Conservation (phyloP, 208 protist species). For the Acanthamoeba healyi region DNA sequence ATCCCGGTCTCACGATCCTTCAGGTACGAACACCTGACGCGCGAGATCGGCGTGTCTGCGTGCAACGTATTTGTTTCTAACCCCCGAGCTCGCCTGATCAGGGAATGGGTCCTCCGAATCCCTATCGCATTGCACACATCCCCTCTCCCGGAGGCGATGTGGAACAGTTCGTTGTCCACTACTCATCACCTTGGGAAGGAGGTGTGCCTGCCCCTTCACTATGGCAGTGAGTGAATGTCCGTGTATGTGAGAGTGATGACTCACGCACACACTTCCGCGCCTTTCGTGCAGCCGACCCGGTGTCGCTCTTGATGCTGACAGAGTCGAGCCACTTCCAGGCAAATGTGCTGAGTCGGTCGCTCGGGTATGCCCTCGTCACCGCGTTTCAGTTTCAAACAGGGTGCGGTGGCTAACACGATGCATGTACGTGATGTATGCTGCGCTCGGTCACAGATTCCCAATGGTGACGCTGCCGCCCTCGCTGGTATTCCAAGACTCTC, state of each 20-base stretch:
- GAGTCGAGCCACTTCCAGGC: conserved; percentile 33
- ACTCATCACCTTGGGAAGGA: conserved; percentile 58
- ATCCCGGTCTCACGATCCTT: neutral
- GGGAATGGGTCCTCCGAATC: conserved; percentile 47
- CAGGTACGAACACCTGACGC: neutral
- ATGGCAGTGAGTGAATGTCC: too few species aligned
- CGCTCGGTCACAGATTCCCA: neutral
- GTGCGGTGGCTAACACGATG: too few species aligned
- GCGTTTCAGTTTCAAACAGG: neutral
- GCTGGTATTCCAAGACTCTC: conserved; percentile 59
- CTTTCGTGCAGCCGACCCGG: neutral
- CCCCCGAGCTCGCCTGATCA: neutral
- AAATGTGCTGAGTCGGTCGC: conserved; percentile 35
- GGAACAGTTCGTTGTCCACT: neutral
- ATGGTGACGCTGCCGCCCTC: conserved; percentile 58
- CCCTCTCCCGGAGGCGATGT: conserved; percentile 32
- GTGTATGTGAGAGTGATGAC: neutral
- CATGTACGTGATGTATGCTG: too few species aligned
- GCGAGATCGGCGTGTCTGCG: too few species aligned
- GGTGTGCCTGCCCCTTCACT: neutral
- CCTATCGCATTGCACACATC: conserved; percentile 24
- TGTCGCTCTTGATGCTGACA: conserved; percentile 28
- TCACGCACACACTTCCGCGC: neutral
- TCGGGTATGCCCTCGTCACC: neutral
- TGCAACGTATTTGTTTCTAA: too few species aligned